Evolutionary conservation across 2,329 filamentous ascomycete species (phyloP), one percentile per base, ranked within the genome.

Genomic region (Colletotrichum neosansevieriae): DNA sequence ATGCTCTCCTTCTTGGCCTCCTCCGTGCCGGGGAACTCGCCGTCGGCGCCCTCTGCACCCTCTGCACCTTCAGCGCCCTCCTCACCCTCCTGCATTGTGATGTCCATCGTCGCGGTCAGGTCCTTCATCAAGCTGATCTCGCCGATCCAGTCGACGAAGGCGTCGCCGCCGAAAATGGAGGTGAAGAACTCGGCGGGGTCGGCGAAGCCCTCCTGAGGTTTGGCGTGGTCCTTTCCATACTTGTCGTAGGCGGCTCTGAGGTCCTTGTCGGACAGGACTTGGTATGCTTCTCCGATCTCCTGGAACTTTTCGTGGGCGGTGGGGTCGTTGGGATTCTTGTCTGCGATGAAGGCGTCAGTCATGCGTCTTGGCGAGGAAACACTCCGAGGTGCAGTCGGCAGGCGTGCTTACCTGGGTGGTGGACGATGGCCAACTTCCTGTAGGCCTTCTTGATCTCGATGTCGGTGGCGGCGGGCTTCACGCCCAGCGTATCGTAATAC

Each of bases 121-220:
- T 99, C 96, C 84, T 98, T 98, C 93, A 99, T 98, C 66, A 99
- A 89, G 58, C 93, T 96, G 74, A 99, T 97, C 85, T 99, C 96
- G 73, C 96, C 96, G 76, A 99, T 98, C 86, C 96, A 94, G 83
- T 99, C 95, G 70, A 92, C 86, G 76, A 99, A 99, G 12, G 95
- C 94, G 75, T 98, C 95, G 69, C 96, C 96, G 74, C 96, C 96
- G 77, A 99, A 99, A 74, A 99, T 99, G 85, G 94, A 97, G 75
- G 92, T 92, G 83, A 99, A 99, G 87, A 99, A 99, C 81, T 99
- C 96, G 72, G 94, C 88, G 1, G 96, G 96, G 79, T 99, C 96
- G 84, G 93, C 93, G 79, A 99, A 99, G 71, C 96, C 96, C 75
- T 94, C 92, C 74, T 91, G 89, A 0, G 96, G 96, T 77, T 95